phyloP scores from a whole-genome alignment of 768 basidiomycete species.

The Lactarius evosmus region DNA sequence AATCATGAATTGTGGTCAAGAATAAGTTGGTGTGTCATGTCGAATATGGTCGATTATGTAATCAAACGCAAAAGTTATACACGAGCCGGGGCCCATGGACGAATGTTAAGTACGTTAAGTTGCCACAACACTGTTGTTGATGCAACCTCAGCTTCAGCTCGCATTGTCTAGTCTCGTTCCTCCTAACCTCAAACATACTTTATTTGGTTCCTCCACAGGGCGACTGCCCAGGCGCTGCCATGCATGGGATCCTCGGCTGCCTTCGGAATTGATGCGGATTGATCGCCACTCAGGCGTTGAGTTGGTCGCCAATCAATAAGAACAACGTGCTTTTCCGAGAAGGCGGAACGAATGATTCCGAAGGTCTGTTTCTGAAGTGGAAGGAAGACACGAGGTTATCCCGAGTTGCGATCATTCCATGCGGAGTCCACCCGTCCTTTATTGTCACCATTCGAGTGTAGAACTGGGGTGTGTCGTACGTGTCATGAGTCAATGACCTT shows the following conservation, averaged over 20 bases:
- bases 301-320: neutral
- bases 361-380: neutral
- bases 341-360: neutral
- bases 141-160: too few species aligned
- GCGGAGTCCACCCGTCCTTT: too few species aligned
- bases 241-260: neutral
- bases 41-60: too few species aligned
- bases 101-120: too few species aligned
- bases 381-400: too few species aligned
- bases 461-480: neutral
- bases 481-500: neutral
- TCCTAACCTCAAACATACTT: too few species aligned
- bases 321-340: neutral
- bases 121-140: too few species aligned
- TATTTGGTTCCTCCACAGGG: neutral
- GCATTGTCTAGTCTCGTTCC: neutral
- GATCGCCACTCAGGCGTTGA: neutral
- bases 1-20: too few species aligned
- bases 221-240: neutral
- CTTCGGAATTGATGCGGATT: neutral
- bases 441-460: too few species aligned
- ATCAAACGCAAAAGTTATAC: too few species aligned
- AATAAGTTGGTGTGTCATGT: too few species aligned
- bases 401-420: neutral
- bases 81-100: too few species aligned